A percentile compares a stretch with the other conserved stretches of the same genome.
Conservation (phyloP, 257 asterid species). For the Solanum neorickii region DNA sequence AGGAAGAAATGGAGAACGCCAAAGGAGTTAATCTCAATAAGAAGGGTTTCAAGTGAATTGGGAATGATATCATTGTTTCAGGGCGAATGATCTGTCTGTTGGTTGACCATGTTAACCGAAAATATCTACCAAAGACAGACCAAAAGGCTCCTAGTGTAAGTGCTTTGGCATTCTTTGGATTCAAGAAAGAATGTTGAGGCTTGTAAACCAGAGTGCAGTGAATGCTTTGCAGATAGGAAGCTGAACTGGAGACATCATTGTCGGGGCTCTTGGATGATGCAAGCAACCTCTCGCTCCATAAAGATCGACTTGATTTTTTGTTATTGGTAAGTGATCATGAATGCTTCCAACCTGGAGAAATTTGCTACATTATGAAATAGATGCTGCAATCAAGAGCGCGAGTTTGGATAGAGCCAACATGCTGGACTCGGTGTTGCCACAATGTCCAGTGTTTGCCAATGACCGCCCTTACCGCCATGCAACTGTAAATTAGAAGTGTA, state of each 20-base stretch:
- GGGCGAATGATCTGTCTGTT: slow-evolving; percentile 1
- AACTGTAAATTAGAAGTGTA: slow-evolving; percentile 2
- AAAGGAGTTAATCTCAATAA: slow-evolving; percentile 39
- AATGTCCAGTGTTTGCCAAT: not conserved
- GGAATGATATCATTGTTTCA: slow-evolving; percentile 11
- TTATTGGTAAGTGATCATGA: not conserved
- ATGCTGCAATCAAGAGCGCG: not conserved
- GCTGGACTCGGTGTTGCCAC: not conserved
- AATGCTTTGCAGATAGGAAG: slow-evolving; percentile 13
- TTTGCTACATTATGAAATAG: not conserved
- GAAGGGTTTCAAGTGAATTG: slow-evolving; percentile 43
- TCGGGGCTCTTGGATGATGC: not conserved
- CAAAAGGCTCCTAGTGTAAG: slow-evolving; percentile 14
- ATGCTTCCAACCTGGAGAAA: not conserved
- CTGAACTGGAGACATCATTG: not conserved
- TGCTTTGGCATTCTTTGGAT: slow-evolving; percentile 13
- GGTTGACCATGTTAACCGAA: not conserved
- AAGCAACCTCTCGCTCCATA: not conserved
- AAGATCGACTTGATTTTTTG: not conserved
- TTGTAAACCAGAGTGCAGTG: slow-evolving; percentile 16
- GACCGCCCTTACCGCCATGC: not conserved
- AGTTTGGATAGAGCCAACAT: not conserved
- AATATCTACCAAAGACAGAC: not conserved
- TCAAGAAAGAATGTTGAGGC: slow-evolving; percentile 20
- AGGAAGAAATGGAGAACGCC: slow-evolving; percentile 73